phyloP scores from a whole-genome alignment of 1,139 yeast species.

The Saccharomyces hybrid region DNA sequence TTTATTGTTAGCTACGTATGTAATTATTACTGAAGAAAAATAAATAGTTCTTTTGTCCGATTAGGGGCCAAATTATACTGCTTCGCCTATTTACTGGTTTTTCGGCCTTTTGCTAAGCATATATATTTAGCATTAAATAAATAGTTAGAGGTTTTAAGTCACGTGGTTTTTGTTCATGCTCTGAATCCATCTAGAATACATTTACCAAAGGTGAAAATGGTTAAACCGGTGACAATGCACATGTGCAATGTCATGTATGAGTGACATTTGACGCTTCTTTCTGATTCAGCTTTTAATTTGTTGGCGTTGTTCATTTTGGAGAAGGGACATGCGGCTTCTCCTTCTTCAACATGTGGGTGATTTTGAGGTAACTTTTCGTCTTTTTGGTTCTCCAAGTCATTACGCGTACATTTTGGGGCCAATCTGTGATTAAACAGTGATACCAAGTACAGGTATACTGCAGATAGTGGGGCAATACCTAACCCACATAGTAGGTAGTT shows the following conservation, averaged over 20 bases:
- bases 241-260: slow-evolving; percentile 11
- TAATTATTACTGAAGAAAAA: neutral
- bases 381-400: slow-evolving; percentile 1
- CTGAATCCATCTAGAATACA: slow-evolving; percentile 20
- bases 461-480: slow-evolving; percentile 12
- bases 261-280: slow-evolving; percentile 10
- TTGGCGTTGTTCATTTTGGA: slow-evolving; percentile 3
- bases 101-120: neutral
- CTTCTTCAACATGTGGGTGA: slow-evolving; percentile 3
- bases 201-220: slow-evolving; percentile 16
- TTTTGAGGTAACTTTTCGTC: neutral
- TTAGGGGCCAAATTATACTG: neutral
- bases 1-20: neutral
- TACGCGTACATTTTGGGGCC: neutral
- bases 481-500: slow-evolving; percentile 16
- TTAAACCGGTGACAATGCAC: slow-evolving; percentile 9
- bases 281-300: slow-evolving; percentile 4
- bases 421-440: slow-evolving; percentile 6
- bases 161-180: slow-evolving; percentile 8
- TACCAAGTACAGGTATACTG: slow-evolving; percentile 9
- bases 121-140: neutral
- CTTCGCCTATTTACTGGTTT: neutral
- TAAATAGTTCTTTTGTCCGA: neutral
- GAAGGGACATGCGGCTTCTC: slow-evolving; percentile 6
- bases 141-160: neutral